Conservation (phyloP, 352 stramenopile species). For the Globisporangium parvum region DNA sequence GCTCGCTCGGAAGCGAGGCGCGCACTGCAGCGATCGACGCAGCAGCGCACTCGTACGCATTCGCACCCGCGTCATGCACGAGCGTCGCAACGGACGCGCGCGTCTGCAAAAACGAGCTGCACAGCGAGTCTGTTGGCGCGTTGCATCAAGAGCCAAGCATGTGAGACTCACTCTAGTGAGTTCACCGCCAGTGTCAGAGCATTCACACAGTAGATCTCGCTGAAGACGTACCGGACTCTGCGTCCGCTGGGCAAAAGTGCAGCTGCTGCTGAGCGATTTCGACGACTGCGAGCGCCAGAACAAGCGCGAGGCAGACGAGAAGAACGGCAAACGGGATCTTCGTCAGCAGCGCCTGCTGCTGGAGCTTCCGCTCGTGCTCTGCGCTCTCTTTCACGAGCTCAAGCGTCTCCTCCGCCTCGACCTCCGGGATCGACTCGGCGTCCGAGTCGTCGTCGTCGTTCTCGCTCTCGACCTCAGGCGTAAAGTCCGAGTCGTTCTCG, state of each 20-base stretch:
- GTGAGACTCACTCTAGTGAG: background rate
- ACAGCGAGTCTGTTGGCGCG: constrained; percentile 5
- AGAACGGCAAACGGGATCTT: constrained; percentile 27
- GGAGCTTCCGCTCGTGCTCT: constrained; percentile 24
- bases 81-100: constrained; percentile 29
- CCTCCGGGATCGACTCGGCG: constrained; percentile 33
- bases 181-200: background rate
- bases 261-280: constrained; percentile 45
- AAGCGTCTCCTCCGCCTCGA: constrained; percentile 35
- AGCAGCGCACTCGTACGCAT: constrained; percentile 20
- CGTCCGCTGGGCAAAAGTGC: constrained; percentile 38
- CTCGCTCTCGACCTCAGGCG: constrained; percentile 23
- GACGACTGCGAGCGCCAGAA: constrained; percentile 43
- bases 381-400: constrained; percentile 36
- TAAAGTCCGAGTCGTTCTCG: constrained; percentile 61
- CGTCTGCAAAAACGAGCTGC: constrained; percentile 31
- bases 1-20: constrained; percentile 9
- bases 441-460: constrained; percentile 40
- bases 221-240: constrained; percentile 29
- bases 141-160: background rate
- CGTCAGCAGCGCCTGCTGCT: background rate
- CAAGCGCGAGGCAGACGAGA: constrained; percentile 28
- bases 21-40: constrained; percentile 3
- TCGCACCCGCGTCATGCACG: constrained; percentile 18
- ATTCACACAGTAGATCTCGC: background rate